Evolutionary conservation across 371 early-diverging fungal species (phyloP), one percentile per base, ranked within the genome.

Genomic region (Actinomucor elegans): DNA sequence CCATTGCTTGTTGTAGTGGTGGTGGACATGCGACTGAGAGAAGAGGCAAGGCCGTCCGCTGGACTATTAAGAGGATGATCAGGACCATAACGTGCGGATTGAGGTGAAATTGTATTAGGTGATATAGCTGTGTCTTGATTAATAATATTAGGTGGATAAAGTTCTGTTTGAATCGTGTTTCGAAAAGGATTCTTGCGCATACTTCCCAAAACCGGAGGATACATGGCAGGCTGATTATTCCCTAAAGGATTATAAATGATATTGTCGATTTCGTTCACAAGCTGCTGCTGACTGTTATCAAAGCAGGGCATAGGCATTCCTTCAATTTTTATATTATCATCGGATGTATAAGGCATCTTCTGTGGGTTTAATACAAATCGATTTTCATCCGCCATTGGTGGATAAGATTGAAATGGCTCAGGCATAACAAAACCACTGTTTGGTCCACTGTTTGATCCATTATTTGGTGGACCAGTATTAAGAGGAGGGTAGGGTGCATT

Each of bases 381-480:
- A 1, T 26, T 12, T 1, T 28, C n/a, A n/a, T n/a, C n/a, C n/a
- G n/a, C n/a, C n/a, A n/a, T 21, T 29, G 46, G 33, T 14, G 28
- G 29, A 4, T 28, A 32, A 1, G 46, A 23, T 21, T 29, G 21
- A 12, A 18, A 33, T 33, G 42, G 43, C 11, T 52, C 33, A 17
- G 52, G 52, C 52, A 52, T 52, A 24, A 17, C 43, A n/a, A 52
- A 52, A 4, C 52, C 52, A 17, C 52, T 42, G n/a, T n/a, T n/a
- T n/a, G n/a, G n/a, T 10, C 33, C 40, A 12, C 26, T 38, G 20
- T 14, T n/a, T n/a, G 23, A 11, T 24, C 9, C 5, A 10, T n/a
- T n/a, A n/a, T n/a, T n/a, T n/a, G n/a, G n/a, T n/a, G n/a, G n/a
- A n/a, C n/a, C n/a, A n/a, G n/a, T n/a, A n/a, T n/a, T n/a, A n/a